These are phyloP conservation scores for Dictyostelium brefeldianum DNA, from an alignment of 78 protist genomes.

Conservation along the genomic window DNA sequence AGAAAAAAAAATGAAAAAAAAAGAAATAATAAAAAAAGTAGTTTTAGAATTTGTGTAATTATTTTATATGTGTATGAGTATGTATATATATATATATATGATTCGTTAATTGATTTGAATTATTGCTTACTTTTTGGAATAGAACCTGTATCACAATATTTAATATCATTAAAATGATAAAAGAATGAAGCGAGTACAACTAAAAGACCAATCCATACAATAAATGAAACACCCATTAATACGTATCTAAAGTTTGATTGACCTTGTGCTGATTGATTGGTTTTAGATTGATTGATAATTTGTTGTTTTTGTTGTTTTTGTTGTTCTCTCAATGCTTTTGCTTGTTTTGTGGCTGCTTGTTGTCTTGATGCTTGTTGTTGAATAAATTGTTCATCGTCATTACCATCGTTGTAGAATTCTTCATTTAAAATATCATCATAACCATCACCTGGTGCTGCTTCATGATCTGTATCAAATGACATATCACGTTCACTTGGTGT, in stretches of 20 bases:
- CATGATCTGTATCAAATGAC: slow-evolving; percentile 23
- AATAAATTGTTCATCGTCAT: neutral
- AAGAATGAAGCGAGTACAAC: neutral
- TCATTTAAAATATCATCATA: neutral
- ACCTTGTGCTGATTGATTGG: neutral
- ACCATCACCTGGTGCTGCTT: neutral
- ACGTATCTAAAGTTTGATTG: neutral
- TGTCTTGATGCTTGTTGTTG: neutral
- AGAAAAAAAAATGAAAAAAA: neutral
- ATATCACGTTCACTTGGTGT: slow-evolving; percentile 29
- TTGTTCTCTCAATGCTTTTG: neutral
- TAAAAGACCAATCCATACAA: slow-evolving; percentile 8
- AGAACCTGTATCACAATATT: slow-evolving; percentile 50
- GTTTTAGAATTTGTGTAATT: too few species aligned
- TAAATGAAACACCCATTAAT: slow-evolving; percentile 17
- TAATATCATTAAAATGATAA: slow-evolving; percentile 20
- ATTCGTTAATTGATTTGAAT: neutral
- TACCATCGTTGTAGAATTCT: neutral
- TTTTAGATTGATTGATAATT: slow-evolving; percentile 3
- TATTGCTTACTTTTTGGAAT: slow-evolving; percentile 33
- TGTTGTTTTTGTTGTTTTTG: slow-evolving; percentile 2
- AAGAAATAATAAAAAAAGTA: slow-evolving; percentile 7
- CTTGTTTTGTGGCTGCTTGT: neutral
- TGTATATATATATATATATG: too few species aligned
- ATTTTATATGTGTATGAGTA: neutral